A percentile compares a stretch with the other conserved stretches of the same genome.
phyloP scores from a whole-genome alignment of 2,329 filamentous ascomycete genomes.

The Leptographium flavum region DNA sequence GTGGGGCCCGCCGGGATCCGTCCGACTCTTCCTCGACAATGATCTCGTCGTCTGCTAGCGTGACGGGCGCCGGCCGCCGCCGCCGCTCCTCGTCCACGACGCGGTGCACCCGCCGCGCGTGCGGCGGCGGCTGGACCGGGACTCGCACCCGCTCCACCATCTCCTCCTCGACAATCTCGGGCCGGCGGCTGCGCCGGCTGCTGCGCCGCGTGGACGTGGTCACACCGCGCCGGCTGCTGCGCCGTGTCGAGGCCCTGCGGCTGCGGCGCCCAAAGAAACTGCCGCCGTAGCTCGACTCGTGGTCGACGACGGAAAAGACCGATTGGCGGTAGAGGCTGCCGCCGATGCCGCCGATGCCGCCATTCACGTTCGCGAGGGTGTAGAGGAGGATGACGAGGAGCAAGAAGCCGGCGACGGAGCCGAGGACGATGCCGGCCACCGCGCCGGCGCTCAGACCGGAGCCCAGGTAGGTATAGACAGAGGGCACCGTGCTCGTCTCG shows the following conservation, averaged over 20 bases:
- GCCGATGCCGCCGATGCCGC: not conserved
- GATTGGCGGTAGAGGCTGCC: not conserved
- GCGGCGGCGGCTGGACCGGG: not conserved
- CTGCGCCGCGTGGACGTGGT: not conserved
- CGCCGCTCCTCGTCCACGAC: not conserved
- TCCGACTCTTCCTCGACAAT: conserved; percentile 1
- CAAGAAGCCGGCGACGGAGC: conserved; percentile 28
- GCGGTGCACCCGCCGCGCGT: not conserved
- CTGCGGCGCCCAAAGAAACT: conserved; percentile 13
- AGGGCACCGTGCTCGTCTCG: conserved; percentile 16
- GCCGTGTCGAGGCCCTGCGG: too few relatives aligned
- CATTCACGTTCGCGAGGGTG: conserved; percentile 14
- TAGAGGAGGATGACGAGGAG: conserved; percentile 21
- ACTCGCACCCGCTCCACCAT: not conserved
- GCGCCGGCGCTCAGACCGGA: conserved; percentile 18
- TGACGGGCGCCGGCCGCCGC: not conserved
- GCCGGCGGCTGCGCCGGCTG: not conserved
- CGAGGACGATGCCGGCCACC: conserved; percentile 24
- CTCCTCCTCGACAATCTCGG: not conserved
- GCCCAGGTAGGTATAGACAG: conserved; percentile 16
- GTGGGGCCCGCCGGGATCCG: not conserved
- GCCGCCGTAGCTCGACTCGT: conserved; percentile 11
- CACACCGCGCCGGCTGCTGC: too few relatives aligned
- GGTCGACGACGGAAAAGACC: conserved; percentile 7
- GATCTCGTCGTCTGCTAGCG: not conserved